Evolutionary conservation across 768 basidiomycete genomes (phyloP), one percentile per base, ranked within the genome.

Genomic region (Baorangia bicolor): DNA sequence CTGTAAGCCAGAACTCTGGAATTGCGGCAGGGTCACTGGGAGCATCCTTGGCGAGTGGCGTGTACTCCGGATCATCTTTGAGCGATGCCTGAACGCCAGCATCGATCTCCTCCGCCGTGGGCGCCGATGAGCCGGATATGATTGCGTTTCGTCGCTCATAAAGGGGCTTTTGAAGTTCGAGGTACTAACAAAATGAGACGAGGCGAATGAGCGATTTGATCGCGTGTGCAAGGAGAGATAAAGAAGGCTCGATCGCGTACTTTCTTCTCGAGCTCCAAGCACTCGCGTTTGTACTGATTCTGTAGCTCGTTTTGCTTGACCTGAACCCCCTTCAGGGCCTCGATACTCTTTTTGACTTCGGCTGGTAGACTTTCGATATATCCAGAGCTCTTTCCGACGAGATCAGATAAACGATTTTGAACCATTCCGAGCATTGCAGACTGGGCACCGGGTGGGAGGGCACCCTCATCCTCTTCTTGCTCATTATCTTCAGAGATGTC

Each of bases 1-100:
- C 93, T 1, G 97, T 98, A 64, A 97, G 85, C 96, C 96, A 99
- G 82, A 99, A 99, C 65, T 96, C 89, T 49, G 95, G 92, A 63
- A 99, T 92, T 49, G 67, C 63, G 44, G 47, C 78, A 58, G 64
- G 70, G 35, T 75, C 73, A 14, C 72, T 74, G 2, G 78, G 68
- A 33, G 73, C 65, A 55, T 81, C 85, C 57, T 77, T 80, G 51
- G 85, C 75, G 14, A 92, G 78, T 20, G 83, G 78, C 27, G 76
- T 76, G 73, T 89, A 88, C 0, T 86, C 80, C 28, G 80, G 83
- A 60, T 94, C 86, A 49, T 91, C 92, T 68, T 95, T 88, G 60
- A 80, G 68, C 4, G 87, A 85, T 49, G 83, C 80, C 53, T 83
- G 76, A 65, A 90, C 81, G 37, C 96, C 96, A 18, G 86, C 84